Percentiles rank a stretch among this genome's conserved stretches.
phyloP scores from a whole-genome alignment of 2,329 filamentous ascomycete genomes.

The Fusarium floridanum region DNA sequence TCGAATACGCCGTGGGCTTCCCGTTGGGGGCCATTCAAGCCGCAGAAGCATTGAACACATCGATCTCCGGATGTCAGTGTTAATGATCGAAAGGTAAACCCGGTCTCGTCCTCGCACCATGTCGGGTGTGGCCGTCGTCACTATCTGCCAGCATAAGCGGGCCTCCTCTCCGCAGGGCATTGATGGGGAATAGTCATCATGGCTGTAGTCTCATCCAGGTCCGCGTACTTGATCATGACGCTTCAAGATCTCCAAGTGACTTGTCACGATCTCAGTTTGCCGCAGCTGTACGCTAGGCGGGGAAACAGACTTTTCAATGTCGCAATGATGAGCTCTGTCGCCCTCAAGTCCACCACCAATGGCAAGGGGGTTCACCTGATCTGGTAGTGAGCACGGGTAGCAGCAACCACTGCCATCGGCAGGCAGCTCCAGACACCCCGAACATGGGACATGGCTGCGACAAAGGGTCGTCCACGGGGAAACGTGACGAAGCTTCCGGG shows the following conservation, averaged over 20 bases:
- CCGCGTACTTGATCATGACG: not conserved
- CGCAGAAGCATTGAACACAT: slow-evolving; percentile 3
- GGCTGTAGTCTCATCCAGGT: not conserved
- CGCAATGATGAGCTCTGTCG: slow-evolving; percentile 22
- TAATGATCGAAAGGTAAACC: not conserved
- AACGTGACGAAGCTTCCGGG: slow-evolving; percentile 38
- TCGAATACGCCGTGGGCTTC: slow-evolving; percentile 8
- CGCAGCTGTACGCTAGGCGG: slow-evolving; percentile 8
- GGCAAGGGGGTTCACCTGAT: slow-evolving; percentile 19
- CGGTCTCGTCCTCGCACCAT: not conserved
- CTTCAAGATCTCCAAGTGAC: slow-evolving; percentile 20
- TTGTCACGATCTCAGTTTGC: slow-evolving; percentile 16
- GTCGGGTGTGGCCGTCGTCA: not conserved
- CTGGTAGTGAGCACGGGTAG: slow-evolving; percentile 27
- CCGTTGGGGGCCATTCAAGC: slow-evolving; percentile 7
- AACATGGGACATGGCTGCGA: slow-evolving; percentile 34
- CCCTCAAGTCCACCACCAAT: slow-evolving; percentile 13
- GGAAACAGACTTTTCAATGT: slow-evolving; percentile 15
- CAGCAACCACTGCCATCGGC: slow-evolving; percentile 22
- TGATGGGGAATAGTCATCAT: not conserved
- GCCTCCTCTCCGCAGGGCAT: not conserved
- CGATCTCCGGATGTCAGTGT: not conserved
- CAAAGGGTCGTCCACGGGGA: slow-evolving; percentile 39
- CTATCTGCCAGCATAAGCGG: not conserved
- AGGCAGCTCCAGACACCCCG: slow-evolving; percentile 26